Base-by-base conservation (phyloP, 2,329 filamentous ascomycete genomes). In the Aspergillus transmontanensis region DNA sequence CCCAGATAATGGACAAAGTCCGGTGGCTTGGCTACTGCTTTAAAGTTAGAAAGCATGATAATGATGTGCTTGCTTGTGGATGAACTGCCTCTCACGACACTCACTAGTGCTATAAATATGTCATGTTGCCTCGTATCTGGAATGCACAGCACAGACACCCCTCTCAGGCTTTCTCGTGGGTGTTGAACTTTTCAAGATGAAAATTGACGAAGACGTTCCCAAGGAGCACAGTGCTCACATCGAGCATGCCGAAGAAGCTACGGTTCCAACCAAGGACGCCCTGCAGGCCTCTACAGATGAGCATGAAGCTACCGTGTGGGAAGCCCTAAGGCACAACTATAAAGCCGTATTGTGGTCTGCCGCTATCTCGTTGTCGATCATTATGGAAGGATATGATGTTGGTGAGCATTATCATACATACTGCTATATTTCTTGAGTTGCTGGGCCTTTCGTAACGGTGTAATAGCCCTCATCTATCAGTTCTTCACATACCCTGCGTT, bases 401-500 rank as follows among this genome's bases (percentile, higher is more conserved):
- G 70, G 69, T 58, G 34, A 50, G 58, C 28, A 51, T 10, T 45
- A 5, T 53, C 50, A 4, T 0, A 10, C 1, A 14, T 2, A 51
- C 10, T 26, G 41, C 21, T 30, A 10, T 60, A 5, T 45, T 45
- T 2, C 4, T 23, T 12, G 10, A 28, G n/a, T 11, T 16, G 23
- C 10, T 9, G 28, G 19, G n/a, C 0, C 7, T 26, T 55, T 62
- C 4, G 32, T 34, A 30, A 50, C 30, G 23, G 36, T 11, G 34
- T 30, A 26, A 30, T 56, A 60, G 63, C 54, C 14, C 60, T 72
- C 34, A 65, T 73, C 43, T 66, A 64, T 50, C 64, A 63, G 34
- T 72, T 73, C 60, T 70, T 70, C 55, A 65, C 69, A 7, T 72
- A 71, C 57, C 71, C 71, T 10, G 60, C 65, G 10, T 73, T 73